These are phyloP conservation scores for Amaranthus cruentus DNA, from an alignment of 148 eudicot species.

Conservation along the genomic window DNA sequence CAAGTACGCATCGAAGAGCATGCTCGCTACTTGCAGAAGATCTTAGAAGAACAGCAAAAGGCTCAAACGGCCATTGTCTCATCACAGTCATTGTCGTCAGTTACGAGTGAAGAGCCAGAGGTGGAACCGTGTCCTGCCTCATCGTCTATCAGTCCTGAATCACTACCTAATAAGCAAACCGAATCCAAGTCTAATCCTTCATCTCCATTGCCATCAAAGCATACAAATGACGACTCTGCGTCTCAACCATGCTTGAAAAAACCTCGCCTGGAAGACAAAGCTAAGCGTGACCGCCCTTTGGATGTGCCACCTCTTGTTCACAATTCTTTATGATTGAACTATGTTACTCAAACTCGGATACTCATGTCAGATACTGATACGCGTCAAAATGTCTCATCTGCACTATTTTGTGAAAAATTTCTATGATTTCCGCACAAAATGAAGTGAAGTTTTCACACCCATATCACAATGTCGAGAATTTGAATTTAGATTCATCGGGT, in stretches of 20 bases:
- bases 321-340: slow-evolving; percentile 11
- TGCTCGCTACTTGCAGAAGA: slow-evolving; percentile 43
- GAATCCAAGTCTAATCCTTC: slow-evolving; percentile 29
- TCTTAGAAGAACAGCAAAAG: slow-evolving; percentile 43
- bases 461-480: too few species aligned
- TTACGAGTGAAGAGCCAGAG: slow-evolving; percentile 22
- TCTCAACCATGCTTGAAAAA: slow-evolving; percentile 26
- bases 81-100: slow-evolving; percentile 20
- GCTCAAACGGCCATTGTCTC: slow-evolving; percentile 28
- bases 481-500: too few species aligned
- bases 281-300: slow-evolving; percentile 15
- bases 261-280: slow-evolving; percentile 12
- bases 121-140: slow-evolving; percentile 16
- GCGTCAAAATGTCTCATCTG: too few species aligned
- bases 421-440: too few species aligned
- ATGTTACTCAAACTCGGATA: neutral
- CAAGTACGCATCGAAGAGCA: slow-evolving; percentile 47
- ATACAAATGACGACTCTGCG: slow-evolving; percentile 17
- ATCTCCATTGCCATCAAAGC: slow-evolving; percentile 21
- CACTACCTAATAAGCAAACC: slow-evolving; percentile 19
- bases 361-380: too few species aligned
- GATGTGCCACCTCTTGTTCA: slow-evolving; percentile 15
- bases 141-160: slow-evolving; percentile 13
- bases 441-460: too few species aligned
- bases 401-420: too few species aligned